phyloP scores from a whole-genome alignment of 805 yeast genomes.

The Kuraishia capsulata region DNA sequence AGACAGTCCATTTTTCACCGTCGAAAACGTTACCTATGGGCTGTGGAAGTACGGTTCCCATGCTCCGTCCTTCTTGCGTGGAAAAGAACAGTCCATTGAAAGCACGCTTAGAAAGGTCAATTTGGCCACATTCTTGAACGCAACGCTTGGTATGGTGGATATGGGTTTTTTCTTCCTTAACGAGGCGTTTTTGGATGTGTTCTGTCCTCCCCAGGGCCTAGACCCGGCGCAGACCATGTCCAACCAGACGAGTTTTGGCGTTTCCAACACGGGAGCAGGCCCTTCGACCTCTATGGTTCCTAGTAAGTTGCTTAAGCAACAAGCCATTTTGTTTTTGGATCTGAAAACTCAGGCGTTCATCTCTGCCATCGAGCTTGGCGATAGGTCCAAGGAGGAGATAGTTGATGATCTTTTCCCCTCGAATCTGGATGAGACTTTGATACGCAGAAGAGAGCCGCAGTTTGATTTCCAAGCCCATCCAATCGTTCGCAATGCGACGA shows the following conservation, averaged over 20 bases:
- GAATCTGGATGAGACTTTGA: conserved; percentile 41
- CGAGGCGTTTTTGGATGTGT: conserved; percentile 76
- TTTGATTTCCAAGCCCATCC: conserved; percentile 16
- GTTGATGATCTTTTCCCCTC: conserved; percentile 70
- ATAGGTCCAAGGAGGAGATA: conserved; percentile 54
- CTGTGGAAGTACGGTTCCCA: conserved; percentile 56
- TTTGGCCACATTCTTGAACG: conserved; percentile 79
- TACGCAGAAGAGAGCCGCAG: conserved; percentile 26
- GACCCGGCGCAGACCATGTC: conserved; percentile 32
- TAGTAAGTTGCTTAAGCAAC: conserved; percentile 56
- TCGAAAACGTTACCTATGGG: conserved; percentile 63
- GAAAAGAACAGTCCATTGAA: conserved; percentile 52
- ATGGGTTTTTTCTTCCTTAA: conserved; percentile 84
- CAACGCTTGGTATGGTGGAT: conserved; percentile 75
- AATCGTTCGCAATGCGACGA: conserved; percentile 18
- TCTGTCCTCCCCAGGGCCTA: conserved; percentile 65
- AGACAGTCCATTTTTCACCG: conserved; percentile 58
- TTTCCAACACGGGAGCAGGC: conserved; percentile 4
- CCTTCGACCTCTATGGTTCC: conserved; percentile 2
- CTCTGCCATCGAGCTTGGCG: conserved; percentile 67
- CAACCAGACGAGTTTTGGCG: conserved; percentile 6
- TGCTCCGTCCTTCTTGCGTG: conserved; percentile 48
- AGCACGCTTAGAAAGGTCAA: conserved; percentile 76
- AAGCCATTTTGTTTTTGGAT: conserved; percentile 72
- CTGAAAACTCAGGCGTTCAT: conserved; percentile 93